phyloP scores from a whole-genome alignment of 371 early-diverging fungal species.

The Apophysomyces variabilis region DNA sequence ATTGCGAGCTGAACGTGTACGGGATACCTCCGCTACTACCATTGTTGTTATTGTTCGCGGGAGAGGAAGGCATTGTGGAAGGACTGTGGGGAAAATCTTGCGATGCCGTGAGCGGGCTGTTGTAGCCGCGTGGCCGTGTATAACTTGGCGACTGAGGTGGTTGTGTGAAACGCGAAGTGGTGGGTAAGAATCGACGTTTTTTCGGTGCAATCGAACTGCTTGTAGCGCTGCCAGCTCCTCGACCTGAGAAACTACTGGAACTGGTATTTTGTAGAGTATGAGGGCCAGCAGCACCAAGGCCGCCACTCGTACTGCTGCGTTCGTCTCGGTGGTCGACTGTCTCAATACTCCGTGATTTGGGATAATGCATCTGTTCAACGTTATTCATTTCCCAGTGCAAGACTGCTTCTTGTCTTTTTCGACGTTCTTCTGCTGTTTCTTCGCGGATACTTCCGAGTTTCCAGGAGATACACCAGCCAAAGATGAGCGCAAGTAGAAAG shows the following conservation, averaged over 20 bases:
- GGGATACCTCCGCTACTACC: background rate
- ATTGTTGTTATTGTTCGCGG: too few species aligned
- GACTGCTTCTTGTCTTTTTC: constrained; percentile 56
- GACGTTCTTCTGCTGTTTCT: constrained; percentile 66
- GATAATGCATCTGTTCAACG: constrained; percentile 61
- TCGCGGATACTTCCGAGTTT: constrained; percentile 73
- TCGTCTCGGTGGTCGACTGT: constrained; percentile 25
- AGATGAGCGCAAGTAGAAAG: constrained; percentile 82
- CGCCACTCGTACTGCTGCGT: background rate
- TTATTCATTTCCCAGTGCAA: constrained; percentile 73
- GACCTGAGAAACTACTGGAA: background rate
- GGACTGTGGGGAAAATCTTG: constrained; percentile 10
- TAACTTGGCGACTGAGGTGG: constrained; percentile 24
- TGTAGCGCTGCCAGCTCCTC: background rate
- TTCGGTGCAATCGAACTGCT: constrained; percentile 14
- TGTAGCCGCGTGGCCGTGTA: background rate
- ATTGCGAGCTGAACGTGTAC: constrained; percentile 23
- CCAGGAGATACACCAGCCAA: constrained; percentile 82
- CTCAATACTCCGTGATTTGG: constrained; percentile 37
- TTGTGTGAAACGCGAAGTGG: constrained; percentile 53
- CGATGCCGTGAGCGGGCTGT: constrained; percentile 1
- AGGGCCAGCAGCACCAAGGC: background rate
- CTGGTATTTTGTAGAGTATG: constrained; percentile 12
- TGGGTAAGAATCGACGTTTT: constrained; percentile 35
- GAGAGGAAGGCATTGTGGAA: constrained; percentile 17